Evolutionary conservation across 441 rosid species (phyloP), one percentile per base, ranked within the genome.

Genomic region (Sinapis alba): DNA sequence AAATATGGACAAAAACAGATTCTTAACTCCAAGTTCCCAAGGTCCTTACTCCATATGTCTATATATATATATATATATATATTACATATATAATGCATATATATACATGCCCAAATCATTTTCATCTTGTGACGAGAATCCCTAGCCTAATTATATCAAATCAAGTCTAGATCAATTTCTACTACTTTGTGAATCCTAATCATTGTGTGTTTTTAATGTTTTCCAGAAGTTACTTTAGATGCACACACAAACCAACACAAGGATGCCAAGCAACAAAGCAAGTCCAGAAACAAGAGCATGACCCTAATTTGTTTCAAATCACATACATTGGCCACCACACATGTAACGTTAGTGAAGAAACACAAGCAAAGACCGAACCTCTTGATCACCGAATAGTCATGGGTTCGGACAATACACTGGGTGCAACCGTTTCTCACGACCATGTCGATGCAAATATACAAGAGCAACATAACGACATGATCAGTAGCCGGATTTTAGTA

Each of bases 1-100:
- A 93, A 93, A 67, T 93, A 93, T 69, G 98, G 98, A 11, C 98
- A 93, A 67, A 93, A 93, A 62, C 82, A 69, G 56, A 93, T 93
- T 56, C 90, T 90, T 67, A 84, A 93, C 65, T 53, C 92, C 66
- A 83, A 77, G 26, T 63, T 80, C 66, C 94, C 96, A 28, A 91
- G 98, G 98, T 89, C 27, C 41, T 62, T 57, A 26, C 32, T 71
- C 19, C 34, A 28, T 23, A 20, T 66, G 11, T 30, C n/a, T n/a
- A n/a, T n/a, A n/a, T n/a, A n/a, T n/a, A n/a, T n/a, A n/a, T n/a
- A n/a, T 62, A 3, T 7, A 13, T 66, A 8, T 19, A 2, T 38
- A 28, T 4, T 13, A 24, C 5, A 36, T 50, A 9, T n/a, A 58
- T 69, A 56, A 66, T 54, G 1, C 57, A 68, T 24, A 68, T 34